phyloP scores from a whole-genome alignment of 176 grass and related monocot genomes.

The Carex pumila region DNA sequence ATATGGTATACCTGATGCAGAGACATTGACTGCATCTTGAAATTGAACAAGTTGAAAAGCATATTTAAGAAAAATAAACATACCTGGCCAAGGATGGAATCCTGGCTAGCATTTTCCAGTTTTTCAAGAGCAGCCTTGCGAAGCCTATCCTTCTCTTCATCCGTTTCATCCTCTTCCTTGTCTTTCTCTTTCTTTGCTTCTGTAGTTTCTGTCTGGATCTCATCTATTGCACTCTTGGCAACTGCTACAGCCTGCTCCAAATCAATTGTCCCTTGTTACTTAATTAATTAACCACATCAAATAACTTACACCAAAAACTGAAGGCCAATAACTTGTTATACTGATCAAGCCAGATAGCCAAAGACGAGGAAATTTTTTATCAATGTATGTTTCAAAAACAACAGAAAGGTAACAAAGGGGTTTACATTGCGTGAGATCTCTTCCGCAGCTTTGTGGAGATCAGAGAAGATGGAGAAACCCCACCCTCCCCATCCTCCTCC shows the following conservation, averaged over 20 bases:
- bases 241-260: slow-evolving; percentile 72
- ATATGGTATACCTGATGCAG: neutral
- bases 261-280: neutral
- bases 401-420: neutral
- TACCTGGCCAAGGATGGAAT: slow-evolving; percentile 79
- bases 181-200: slow-evolving; percentile 19
- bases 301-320: slow-evolving; percentile 7
- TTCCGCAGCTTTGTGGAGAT: slow-evolving; percentile 43
- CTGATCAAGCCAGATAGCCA: neutral
- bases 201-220: slow-evolving; percentile 37
- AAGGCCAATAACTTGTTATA: neutral
- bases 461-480: slow-evolving; percentile 86
- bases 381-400: neutral
- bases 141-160: slow-evolving; percentile 17
- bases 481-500: slow-evolving; percentile 70
- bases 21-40: neutral
- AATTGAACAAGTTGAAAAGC: neutral
- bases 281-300: neutral
- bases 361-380: neutral
- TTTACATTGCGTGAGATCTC: slow-evolving; percentile 80
- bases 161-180: slow-evolving; percentile 14
- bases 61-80: neutral
- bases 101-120: slow-evolving; percentile 78
- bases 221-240: slow-evolving; percentile 65
- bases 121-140: slow-evolving; percentile 58